Percentiles rank a stretch among this genome's conserved stretches.
Evolutionary conservation across 441 rosid genomes (phyloP).

Genomic region (Aquilaria agallochum): DNA sequence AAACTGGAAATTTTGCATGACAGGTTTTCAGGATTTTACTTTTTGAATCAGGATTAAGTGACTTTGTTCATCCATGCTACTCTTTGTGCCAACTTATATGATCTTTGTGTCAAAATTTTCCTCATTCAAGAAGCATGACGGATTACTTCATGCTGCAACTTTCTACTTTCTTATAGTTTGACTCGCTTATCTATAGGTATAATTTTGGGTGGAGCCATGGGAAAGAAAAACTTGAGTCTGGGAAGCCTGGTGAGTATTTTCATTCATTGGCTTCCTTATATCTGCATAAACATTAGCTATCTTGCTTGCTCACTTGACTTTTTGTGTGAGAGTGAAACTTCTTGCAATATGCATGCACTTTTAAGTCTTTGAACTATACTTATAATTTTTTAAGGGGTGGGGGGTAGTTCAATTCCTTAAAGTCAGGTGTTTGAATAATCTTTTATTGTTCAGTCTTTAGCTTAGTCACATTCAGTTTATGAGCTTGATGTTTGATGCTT

Average conservation of each 20-base stretch:
- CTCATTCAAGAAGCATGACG: neutral
- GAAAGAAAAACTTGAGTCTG: conserved; percentile 91
- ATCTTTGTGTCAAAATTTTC: no score
- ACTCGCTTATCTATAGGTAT: conserved; percentile 42
- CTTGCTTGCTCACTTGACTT: neutral
- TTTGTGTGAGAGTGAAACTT: conserved; percentile 1
- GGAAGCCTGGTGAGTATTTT: conserved; percentile 66
- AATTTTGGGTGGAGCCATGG: conserved; percentile 99
- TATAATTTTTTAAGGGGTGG: no score
- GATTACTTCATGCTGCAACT: neutral
- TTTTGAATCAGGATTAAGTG: no score
- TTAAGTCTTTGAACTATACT: neutral
- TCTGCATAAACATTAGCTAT: neutral
- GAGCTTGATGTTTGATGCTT: conserved; percentile 13
- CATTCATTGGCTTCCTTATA: conserved; percentile 1
- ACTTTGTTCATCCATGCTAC: no score
- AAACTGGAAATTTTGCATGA: no score
- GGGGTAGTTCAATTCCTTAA: neutral
- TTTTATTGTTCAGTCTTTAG: no score
- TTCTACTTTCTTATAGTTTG: no score
- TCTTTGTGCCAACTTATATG: no score
- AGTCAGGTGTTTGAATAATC: neutral
- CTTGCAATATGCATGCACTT: conserved; percentile 3
- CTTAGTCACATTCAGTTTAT: neutral
- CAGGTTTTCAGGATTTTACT: no score